Percentiles rank a stretch among this genome's conserved stretches.
Conservation (phyloP, 2,329 filamentous ascomycete species). For the Fulvia fulva region DNA sequence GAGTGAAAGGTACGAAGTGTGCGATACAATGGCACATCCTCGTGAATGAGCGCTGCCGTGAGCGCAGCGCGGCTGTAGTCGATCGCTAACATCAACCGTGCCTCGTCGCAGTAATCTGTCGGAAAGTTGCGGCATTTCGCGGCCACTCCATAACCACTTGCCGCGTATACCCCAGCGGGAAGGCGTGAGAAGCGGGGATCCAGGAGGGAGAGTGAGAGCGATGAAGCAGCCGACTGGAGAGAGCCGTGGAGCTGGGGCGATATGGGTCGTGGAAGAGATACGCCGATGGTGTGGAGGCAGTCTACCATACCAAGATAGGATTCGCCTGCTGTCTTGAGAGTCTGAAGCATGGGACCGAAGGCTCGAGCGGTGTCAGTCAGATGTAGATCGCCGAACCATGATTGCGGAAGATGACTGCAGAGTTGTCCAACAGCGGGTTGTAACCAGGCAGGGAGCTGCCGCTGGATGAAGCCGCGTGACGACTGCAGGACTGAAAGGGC, state of each 20-base stretch:
- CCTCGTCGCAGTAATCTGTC: not conserved
- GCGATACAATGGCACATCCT: not conserved
- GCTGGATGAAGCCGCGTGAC: not conserved
- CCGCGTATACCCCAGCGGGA: constrained; percentile 1
- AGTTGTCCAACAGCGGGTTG: not conserved
- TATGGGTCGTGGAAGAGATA: constrained; percentile 3
- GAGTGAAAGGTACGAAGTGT: not conserved
- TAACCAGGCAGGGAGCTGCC: not conserved
- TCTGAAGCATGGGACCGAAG: constrained; percentile 2
- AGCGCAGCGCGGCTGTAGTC: constrained; percentile 3
- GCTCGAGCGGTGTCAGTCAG: constrained; percentile 1
- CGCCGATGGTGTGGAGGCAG: constrained; percentile 2
- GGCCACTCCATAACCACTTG: not conserved
- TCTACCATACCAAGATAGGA: constrained; percentile 3
- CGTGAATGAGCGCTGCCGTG: not conserved
- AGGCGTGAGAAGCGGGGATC: not conserved
- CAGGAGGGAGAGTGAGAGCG: constrained; percentile 2
- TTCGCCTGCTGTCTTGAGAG: constrained; percentile 3
- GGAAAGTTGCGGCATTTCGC: not conserved
- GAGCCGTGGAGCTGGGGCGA: not conserved
- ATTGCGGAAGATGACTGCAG: constrained; percentile 3
- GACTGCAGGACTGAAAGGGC: not conserved
- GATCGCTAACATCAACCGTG: constrained; percentile 1
- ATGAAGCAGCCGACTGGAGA: constrained; percentile 2
- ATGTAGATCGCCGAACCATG: not conserved